Evolutionary conservation across 1,139 yeast genomes (phyloP).

Genomic region (Sugiyamaella novakii): DNA sequence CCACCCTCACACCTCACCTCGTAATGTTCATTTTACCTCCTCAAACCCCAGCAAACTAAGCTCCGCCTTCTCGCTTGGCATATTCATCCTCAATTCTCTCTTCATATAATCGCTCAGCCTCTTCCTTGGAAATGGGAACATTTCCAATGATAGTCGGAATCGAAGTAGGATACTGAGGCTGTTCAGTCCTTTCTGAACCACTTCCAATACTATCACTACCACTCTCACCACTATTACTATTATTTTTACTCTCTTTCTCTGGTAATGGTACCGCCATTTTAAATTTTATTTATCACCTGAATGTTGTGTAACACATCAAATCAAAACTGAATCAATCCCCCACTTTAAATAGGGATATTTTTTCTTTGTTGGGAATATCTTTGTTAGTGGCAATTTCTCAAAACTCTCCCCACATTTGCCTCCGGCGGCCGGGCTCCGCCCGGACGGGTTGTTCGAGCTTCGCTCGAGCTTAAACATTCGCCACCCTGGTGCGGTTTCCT

Average conservation of each 20-base stretch:
- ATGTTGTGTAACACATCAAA: not conserved
- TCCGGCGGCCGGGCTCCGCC: not conserved
- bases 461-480: no score
- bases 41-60: constrained; percentile 15
- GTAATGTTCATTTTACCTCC: not conserved
- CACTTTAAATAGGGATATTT: no score
- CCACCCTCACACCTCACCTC: not conserved
- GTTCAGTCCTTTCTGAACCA: not conserved
- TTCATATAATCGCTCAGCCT: constrained; percentile 26
- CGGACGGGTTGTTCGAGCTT: not conserved
- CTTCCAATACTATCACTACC: not conserved
- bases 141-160: constrained; percentile 14
- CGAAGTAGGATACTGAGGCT: constrained; percentile 5
- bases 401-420: not conserved
- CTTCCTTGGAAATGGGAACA: constrained; percentile 12
- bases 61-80: constrained; percentile 37
- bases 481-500: no score
- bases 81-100: constrained; percentile 35
- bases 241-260: not conserved
- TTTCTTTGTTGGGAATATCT: no score
- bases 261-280: not conserved
- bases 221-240: not conserved
- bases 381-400: no score
- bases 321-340: not conserved
- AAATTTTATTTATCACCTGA: no score